Conservation (phyloP, 2,329 filamentous ascomycete species). For the Metarhizium brunneum region DNA sequence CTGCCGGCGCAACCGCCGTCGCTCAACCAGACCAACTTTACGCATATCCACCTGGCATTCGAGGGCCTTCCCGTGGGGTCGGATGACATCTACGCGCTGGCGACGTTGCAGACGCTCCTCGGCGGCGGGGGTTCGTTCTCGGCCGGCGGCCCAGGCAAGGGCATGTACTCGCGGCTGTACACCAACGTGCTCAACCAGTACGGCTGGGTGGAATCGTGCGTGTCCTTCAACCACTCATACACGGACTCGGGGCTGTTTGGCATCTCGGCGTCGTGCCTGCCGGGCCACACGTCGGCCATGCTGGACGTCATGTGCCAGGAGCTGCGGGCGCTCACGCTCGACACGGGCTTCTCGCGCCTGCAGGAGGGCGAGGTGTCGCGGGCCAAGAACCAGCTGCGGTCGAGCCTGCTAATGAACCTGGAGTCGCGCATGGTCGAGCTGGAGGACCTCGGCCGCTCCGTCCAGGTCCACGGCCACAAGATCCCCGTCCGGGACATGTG, state of each 20-base stretch:
- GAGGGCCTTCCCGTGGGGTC: conserved; percentile 87
- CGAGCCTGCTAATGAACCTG: conserved; percentile 89
- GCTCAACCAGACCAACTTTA: conserved; percentile 69
- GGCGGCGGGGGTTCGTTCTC: conserved; percentile 95
- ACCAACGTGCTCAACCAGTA: conserved; percentile 97
- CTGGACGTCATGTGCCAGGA: conserved; percentile 93
- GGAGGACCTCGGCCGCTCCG: conserved; percentile 87
- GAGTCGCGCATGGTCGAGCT: conserved; percentile 96
- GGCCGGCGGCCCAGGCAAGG: conserved; percentile 92
- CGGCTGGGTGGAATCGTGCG: conserved; percentile 92
- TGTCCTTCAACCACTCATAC: conserved; percentile 96
- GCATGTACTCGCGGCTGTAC: conserved; percentile 97
- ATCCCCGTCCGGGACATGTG: conserved; percentile 93
- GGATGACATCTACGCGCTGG: conserved; percentile 91
- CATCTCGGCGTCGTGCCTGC: conserved; percentile 78
- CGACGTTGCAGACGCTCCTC: conserved; percentile 89
- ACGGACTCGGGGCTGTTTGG: conserved; percentile 93
- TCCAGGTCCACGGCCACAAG: conserved; percentile 93
- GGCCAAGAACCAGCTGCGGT: conserved; percentile 94
- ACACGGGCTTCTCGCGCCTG: conserved; percentile 64
- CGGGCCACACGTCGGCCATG: conserved; percentile 70
- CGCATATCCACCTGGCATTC: conserved; percentile 91
- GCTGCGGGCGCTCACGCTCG: conserved; percentile 66
- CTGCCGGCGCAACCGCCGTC: conserved; percentile 74
- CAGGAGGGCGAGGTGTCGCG: conserved; percentile 72